Evolutionary conservation across 768 basidiomycete species (phyloP), one percentile per base, ranked within the genome.

Genomic region (Dendrothele bispora): DNA sequence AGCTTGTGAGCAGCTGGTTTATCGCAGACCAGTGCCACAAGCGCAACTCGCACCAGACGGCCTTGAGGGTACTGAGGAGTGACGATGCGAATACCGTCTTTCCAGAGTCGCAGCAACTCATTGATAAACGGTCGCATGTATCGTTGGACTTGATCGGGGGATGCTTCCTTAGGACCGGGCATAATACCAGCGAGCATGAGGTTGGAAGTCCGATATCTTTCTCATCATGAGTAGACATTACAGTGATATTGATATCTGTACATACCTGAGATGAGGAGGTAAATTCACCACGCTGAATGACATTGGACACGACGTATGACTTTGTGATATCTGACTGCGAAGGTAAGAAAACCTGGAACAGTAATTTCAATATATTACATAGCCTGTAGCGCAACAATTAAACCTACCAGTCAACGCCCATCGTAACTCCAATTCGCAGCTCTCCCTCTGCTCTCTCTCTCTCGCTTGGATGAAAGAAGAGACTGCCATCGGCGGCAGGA

Each of bases 261-360:
- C 49, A 25, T 35, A 61, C 59, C 56, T 37, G 3, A 60, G 54
- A 30, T 53, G 29, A 1, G 55, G 49, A 0, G 58, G 57, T 1
- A n/a, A n/a, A n/a, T n/a, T n/a, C n/a, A n/a, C n/a, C n/a, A n/a
- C n/a, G n/a, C n/a, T n/a, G n/a, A n/a, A 66, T 46, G 61, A 68
- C 22, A 59, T 57, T 0, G 59, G 58, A 35, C 64, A 59, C 0
- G 57, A 63, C 1, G 61, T 53, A 45, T 66, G 60, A 0, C 61
- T 62, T 7, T 61, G 52, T 6, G 58, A 42, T n/a, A 61, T 61
- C 0, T 52, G 48, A 20, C 60, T 60, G 0, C 50, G 49, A 1
- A 62, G 39, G 34, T 66, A 63, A 2, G 57, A 64, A 47, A 67
- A 66, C 65, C 64, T 64, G 27, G 18, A 48, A 29, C 20, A 10